Conservation (phyloP, 768 basidiomycete species). For the Lactarius akahatsu region DNA sequence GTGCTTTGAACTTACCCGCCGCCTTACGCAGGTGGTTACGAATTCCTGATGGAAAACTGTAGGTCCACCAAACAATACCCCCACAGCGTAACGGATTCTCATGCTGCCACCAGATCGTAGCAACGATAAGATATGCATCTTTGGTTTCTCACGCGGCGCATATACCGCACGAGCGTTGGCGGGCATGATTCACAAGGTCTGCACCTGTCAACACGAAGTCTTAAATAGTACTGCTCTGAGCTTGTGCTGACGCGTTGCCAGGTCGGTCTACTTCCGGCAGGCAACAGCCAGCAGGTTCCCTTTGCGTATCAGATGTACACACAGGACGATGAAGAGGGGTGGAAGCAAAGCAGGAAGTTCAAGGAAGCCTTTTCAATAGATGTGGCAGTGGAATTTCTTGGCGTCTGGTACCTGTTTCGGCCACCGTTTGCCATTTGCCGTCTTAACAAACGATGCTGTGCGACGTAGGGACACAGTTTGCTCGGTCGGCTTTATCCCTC, state of each 20-base stretch:
- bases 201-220: too few relatives aligned
- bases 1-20: not conserved
- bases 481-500: constrained; percentile 65
- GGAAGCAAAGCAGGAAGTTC: constrained; percentile 64
- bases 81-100: not conserved
- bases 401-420: constrained; percentile 52
- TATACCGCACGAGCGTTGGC: constrained; percentile 68
- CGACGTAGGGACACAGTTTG: constrained; percentile 63
- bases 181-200: constrained; percentile 65
- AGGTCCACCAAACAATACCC: constrained; percentile 23
- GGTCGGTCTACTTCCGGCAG: constrained; percentile 68
- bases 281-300: constrained; percentile 73
- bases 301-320: constrained; percentile 79
- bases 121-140: constrained; percentile 75
- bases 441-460: constrained; percentile 20
- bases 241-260: constrained; percentile 30
- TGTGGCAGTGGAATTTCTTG: constrained; percentile 69
- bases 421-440: not conserved
- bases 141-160: constrained; percentile 79
- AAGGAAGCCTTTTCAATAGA: constrained; percentile 74
- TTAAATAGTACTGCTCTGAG: constrained; percentile 34
- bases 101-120: constrained; percentile 46
- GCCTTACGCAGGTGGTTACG: constrained; percentile 56
- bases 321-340: constrained; percentile 54
- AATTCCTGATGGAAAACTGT: constrained; percentile 79